Percentiles rank a stretch among this genome's conserved stretches.
Evolutionary conservation across 768 basidiomycete genomes (phyloP).

Genomic region (Pleurotus salmoneostramineus): DNA sequence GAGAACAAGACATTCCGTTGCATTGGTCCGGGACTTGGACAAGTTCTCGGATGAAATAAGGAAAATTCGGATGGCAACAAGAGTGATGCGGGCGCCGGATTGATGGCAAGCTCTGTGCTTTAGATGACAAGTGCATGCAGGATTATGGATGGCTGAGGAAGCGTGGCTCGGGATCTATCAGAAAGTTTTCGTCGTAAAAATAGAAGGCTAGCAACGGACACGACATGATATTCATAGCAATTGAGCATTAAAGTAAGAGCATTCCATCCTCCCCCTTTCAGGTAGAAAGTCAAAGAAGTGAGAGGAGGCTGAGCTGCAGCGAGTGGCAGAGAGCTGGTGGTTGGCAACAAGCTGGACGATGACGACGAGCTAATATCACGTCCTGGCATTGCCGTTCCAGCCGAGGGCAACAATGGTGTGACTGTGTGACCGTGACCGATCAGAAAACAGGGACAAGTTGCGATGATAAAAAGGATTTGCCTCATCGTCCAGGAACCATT

Average conservation of each 20-base stretch:
- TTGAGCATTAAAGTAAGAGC: too few relatives aligned
- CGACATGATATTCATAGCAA: too few relatives aligned
- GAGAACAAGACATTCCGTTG: neutral
- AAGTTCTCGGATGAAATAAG: neutral
- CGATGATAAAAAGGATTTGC: neutral
- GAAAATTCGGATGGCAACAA: neutral
- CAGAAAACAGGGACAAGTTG: neutral
- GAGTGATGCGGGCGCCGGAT: neutral
- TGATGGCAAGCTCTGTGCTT: neutral
- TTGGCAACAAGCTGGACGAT: neutral
- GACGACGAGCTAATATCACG: neutral
- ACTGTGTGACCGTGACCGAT: conserved; percentile 7
- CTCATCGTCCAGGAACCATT: neutral
- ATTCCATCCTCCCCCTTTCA: too few relatives aligned
- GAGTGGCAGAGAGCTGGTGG: neutral
- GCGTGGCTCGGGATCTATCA: neutral
- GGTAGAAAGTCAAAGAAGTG: too few relatives aligned
- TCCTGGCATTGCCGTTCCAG: neutral
- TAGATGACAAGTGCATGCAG: neutral
- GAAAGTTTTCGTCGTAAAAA: too few relatives aligned
- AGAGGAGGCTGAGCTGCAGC: neutral
- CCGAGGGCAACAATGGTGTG: conserved; percentile 4
- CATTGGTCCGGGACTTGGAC: neutral
- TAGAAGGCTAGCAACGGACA: too few relatives aligned
- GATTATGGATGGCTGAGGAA: neutral